These are phyloP conservation scores for Cenchrus purpureus DNA, from an alignment of 176 grass and related monocot species.

Conservation along the genomic window DNA sequence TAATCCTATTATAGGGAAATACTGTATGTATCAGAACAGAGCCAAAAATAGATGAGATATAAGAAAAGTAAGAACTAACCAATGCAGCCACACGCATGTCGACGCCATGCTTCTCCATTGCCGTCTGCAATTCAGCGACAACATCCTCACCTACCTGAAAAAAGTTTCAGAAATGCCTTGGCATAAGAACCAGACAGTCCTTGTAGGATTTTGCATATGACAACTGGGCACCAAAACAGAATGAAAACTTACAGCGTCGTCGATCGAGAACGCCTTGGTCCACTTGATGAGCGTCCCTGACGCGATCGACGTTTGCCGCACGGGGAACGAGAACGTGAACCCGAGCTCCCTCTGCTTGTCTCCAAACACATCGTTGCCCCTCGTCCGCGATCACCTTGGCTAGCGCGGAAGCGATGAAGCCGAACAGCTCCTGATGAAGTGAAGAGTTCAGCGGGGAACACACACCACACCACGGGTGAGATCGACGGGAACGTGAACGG, in stretches of 20 bases:
- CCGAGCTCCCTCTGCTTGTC: slow-evolving; percentile 70
- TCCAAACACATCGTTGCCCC: background rate
- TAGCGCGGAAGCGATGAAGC: slow-evolving; percentile 71
- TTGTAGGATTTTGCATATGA: background rate
- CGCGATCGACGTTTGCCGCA: slow-evolving; percentile 71
- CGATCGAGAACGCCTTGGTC: slow-evolving; percentile 85
- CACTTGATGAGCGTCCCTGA: slow-evolving; percentile 89
- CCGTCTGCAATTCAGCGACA: slow-evolving; percentile 62
- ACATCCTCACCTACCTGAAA: slow-evolving; percentile 78
- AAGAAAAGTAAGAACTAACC: slow-evolving; percentile 48
- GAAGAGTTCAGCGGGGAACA: background rate
- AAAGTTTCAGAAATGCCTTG: slow-evolving; percentile 17
- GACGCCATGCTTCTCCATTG: slow-evolving; percentile 70
- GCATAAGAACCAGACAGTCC: background rate
- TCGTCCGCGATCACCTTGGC: slow-evolving; percentile 49
- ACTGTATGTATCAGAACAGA: background rate
- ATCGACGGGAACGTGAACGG: background rate
- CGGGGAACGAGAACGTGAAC: slow-evolving; percentile 93
- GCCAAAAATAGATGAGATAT: background rate
- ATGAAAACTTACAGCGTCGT: slow-evolving; percentile 44
- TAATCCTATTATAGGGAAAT: background rate
- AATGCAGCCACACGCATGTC: slow-evolving; percentile 72
- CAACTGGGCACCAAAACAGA: background rate
- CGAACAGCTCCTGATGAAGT: slow-evolving; percentile 62
- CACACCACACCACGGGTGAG: background rate